Base-by-base conservation (phyloP, 352 stramenopile genomes). In the Pythium brachiatum region DNA sequence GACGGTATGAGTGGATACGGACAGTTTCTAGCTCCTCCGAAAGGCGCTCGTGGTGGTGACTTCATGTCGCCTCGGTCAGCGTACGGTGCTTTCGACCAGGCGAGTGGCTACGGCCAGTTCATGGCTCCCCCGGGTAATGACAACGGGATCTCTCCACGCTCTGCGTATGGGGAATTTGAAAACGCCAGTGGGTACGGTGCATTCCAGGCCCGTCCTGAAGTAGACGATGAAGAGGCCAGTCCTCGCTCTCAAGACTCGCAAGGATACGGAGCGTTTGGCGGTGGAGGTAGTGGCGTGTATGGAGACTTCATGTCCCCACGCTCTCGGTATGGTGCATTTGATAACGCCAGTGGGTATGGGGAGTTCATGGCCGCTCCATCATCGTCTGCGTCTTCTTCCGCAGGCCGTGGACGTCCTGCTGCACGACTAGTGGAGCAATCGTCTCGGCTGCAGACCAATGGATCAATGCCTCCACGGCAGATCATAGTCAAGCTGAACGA, bases 161-260 rank as follows among this genome's bases (percentile, higher is more conserved):
- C 74, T 66, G 73, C 68, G 23, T 74, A 82, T 25, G 68, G 72
- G 12, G 67, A 39, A 1, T 83, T 81, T 47, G 75, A 80, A 0
- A 64, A 65, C 2, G 68, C 63, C 1, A 72, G 63, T 20, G 63
- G 57, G 0, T 69, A 65, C 51, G 55, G 43, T 1, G 38, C 26
- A 12, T 64, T 64, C 32, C 16, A 26, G 23, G 27, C n/a, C 21
- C 43, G 25, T 13, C 46, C 46, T 29, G 27, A 26, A 47, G 29
- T 38, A n/a, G 39, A 29, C n/a, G 27, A 46, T 12, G 38, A 43
- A 21, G 21, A 54, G n/a, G n/a, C 41, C 16, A 48, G 41, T 26
- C n/a, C 41, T 27, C 41, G 41, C 20, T 48, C 41, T 11, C 41
- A 27, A 48, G 41, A 48, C 41, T 48, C 41, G n/a, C 41, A 48